Evolutionary conservation across 108 stramenopile genomes (phyloP).

Genomic region (Stephanodiscus minutulus): DNA sequence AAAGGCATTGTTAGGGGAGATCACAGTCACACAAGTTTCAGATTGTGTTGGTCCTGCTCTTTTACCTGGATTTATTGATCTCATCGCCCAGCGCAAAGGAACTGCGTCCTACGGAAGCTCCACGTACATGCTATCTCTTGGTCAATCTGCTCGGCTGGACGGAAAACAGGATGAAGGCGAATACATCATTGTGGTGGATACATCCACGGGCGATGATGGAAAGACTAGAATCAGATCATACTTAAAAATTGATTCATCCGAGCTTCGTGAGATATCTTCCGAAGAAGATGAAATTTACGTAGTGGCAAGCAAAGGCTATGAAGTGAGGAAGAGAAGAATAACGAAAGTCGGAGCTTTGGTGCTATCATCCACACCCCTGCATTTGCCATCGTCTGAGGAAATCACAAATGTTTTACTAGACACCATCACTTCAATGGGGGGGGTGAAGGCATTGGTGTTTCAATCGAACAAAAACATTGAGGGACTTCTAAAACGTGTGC

Average conservation of each 20-base stretch:
- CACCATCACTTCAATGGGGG: constrained; percentile 52
- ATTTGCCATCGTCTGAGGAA: constrained; percentile 51
- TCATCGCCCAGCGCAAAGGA: constrained; percentile 65
- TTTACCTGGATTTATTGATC: constrained; percentile 66
- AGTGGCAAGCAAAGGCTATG: constrained; percentile 60
- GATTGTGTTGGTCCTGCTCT: constrained; percentile 41
- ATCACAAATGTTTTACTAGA: constrained; percentile 49
- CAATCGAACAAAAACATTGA: constrained; percentile 47
- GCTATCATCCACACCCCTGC: constrained; percentile 53
- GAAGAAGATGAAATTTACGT: constrained; percentile 51
- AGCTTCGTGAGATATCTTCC: constrained; percentile 25
- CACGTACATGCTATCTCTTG: constrained; percentile 53
- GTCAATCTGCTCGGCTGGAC: constrained; percentile 44
- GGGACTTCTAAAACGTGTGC: constrained; percentile 43
- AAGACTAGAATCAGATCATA: constrained; percentile 59
- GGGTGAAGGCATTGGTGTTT: constrained; percentile 47
- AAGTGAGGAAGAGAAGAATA: constrained; percentile 54
- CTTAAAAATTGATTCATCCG: constrained; percentile 38
- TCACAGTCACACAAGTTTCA: constrained; percentile 16
- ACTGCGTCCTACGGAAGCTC: constrained; percentile 65
- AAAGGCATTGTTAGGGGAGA: constrained; percentile 21
- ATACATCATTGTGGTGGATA: constrained; percentile 56
- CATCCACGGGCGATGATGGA: constrained; percentile 67
- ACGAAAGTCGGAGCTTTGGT: constrained; percentile 51
- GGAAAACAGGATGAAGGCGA: constrained; percentile 42